A percentile compares a stretch with the other conserved stretches of the same genome.
Evolutionary conservation across 2,329 filamentous ascomycete genomes (phyloP).

Genomic region (Trichoderma gracile): DNA sequence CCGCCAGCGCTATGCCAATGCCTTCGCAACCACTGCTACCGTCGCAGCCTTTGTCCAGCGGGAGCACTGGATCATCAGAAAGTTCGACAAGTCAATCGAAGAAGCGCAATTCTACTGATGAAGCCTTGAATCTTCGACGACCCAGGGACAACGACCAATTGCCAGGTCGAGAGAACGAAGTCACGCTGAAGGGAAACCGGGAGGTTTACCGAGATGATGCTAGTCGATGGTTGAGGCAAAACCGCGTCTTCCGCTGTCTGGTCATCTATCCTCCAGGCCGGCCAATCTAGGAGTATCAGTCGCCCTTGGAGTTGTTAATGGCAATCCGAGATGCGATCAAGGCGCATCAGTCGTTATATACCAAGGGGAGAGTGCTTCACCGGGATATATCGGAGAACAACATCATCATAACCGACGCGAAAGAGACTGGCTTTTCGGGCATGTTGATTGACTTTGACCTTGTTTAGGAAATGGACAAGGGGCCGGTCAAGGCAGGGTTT

Average conservation of each 20-base stretch:
- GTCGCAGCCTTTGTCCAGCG: not conserved
- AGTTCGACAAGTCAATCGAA: not conserved
- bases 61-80: not conserved
- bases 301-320: conserved; percentile 19
- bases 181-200: not conserved
- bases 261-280: not conserved
- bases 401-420: conserved; percentile 23
- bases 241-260: not conserved
- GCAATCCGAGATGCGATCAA: conserved; percentile 21
- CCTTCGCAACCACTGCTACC: too few species aligned
- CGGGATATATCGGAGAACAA: conserved; percentile 25
- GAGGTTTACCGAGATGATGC: not conserved
- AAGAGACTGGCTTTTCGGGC: conserved; percentile 18
- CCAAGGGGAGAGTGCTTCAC: conserved; percentile 8
- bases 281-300: conserved; percentile 10
- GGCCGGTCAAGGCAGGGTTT: not conserved
- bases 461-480: conserved; percentile 16
- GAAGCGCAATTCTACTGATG: not conserved
- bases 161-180: not conserved
- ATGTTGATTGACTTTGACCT: conserved; percentile 23
- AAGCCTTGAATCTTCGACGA: not conserved
- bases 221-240: not conserved
- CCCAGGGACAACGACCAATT: not conserved
- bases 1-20: not conserved
- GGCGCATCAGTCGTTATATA: conserved; percentile 20